A percentile compares a stretch with the other conserved stretches of the same genome.
Evolutionary conservation across 1,284 basidiomycete genomes (phyloP).

Genomic region (Mycena citricolor): DNA sequence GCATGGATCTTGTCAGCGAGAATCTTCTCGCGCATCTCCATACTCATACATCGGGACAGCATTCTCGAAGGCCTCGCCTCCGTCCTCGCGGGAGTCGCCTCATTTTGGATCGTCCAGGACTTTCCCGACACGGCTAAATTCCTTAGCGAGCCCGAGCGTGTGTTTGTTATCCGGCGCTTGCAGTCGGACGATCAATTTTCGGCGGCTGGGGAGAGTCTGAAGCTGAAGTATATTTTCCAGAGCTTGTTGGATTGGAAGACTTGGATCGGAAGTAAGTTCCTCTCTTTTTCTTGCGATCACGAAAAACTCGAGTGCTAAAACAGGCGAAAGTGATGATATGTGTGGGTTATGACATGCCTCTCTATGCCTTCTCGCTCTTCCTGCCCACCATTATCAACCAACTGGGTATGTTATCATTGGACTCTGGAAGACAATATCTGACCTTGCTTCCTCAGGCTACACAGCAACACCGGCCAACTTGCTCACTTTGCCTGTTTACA

Average conservation of each 20-base stretch:
- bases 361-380: constrained; percentile 73
- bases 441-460: constrained; percentile 49
- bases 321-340: constrained; percentile 13
- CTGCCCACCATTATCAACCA: constrained; percentile 65
- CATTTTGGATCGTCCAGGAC: constrained; percentile 76
- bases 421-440: constrained; percentile 28
- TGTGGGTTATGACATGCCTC: constrained; percentile 49
- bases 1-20: constrained; percentile 20
- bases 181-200: constrained; percentile 69
- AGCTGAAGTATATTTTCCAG: constrained; percentile 55
- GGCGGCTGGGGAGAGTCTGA: constrained; percentile 67
- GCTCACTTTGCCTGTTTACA: constrained; percentile 69
- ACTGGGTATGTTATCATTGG: constrained; percentile 32
- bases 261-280: constrained; percentile 58
- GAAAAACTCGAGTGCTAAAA: constrained; percentile 6
- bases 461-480: constrained; percentile 66
- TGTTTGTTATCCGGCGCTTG: constrained; percentile 63
- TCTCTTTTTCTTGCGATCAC: constrained; percentile 21
- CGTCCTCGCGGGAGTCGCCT: constrained; percentile 43
- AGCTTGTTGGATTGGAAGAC: constrained; percentile 74
- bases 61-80: constrained; percentile 77
- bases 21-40: constrained; percentile 45
- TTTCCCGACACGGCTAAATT: constrained; percentile 79
- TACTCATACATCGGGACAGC: constrained; percentile 8
- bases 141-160: constrained; percentile 66